Evolutionary conservation across 108 stramenopile species (phyloP).

Genomic region (Aureococcus anophagefferens): DNA sequence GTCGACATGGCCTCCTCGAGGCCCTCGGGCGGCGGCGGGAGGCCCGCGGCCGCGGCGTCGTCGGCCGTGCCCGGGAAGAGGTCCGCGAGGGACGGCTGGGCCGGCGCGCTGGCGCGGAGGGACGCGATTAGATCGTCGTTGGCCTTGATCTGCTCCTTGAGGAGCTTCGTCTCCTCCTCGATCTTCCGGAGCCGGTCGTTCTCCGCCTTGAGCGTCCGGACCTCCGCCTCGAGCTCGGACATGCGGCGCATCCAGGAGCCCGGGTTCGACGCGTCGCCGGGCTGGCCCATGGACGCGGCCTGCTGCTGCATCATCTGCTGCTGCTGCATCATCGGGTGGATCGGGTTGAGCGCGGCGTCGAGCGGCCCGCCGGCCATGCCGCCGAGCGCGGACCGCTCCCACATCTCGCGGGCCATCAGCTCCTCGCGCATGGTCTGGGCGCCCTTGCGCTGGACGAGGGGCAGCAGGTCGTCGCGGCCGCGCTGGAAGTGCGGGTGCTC

Average conservation of each 20-base stretch:
- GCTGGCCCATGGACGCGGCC: too few relatives aligned
- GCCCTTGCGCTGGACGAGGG: conserved; percentile 1
- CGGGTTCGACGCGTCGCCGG: background rate
- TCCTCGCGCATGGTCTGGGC: background rate
- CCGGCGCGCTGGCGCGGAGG: too few relatives aligned
- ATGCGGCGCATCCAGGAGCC: background rate
- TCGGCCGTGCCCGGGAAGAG: too few relatives aligned
- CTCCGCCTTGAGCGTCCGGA: background rate
- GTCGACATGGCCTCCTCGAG: too few relatives aligned
- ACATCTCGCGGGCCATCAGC: background rate
- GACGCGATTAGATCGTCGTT: background rate
- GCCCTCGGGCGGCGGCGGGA: too few relatives aligned
- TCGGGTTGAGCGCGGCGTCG: background rate
- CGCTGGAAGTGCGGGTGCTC: background rate
- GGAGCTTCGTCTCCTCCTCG: background rate
- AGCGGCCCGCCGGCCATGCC: background rate
- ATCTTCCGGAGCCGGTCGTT: background rate
- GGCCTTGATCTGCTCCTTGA: background rate
- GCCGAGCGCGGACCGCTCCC: background rate
- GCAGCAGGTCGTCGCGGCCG: background rate
- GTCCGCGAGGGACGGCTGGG: too few relatives aligned
- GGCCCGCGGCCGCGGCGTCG: too few relatives aligned
- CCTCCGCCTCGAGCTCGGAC: background rate
- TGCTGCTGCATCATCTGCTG: too few relatives aligned
- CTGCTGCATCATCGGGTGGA: too few relatives aligned